Conservation (phyloP, 257 asterid species). For the Oldenlandia corymbosa region DNA sequence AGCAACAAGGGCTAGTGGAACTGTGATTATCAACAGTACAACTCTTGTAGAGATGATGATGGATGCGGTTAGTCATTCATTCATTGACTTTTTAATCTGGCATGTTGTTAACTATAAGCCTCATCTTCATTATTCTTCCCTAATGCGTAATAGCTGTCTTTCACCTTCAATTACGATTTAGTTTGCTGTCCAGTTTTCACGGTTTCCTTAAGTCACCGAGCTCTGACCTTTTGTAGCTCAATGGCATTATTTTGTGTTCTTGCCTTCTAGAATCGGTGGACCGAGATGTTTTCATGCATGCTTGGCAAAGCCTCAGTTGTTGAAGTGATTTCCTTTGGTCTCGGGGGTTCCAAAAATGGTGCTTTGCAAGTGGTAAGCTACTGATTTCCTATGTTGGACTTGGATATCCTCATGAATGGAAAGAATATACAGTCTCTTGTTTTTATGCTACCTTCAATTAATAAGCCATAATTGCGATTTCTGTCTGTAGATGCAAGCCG, state of each 20-base stretch:
- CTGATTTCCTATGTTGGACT: not conserved
- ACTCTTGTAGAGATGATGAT: conserved; percentile 58
- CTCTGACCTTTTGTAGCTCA: not conserved
- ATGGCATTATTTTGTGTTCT: not conserved
- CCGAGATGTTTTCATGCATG: conserved; percentile 69
- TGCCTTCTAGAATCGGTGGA: conserved; percentile 43
- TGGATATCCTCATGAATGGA: not conserved
- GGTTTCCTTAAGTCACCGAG: not conserved
- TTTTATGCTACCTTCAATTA: not conserved
- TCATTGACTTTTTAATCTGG: not conserved
- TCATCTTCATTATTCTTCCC: not conserved
- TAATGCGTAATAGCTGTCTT: not conserved
- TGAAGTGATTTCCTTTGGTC: conserved; percentile 57
- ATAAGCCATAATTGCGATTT: conserved; percentile 3
- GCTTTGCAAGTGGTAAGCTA: conserved; percentile 65
- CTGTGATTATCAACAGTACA: conserved; percentile 36
- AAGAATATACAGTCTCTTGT: not conserved
- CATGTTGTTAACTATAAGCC: not conserved
- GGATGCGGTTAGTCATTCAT: conserved; percentile 50
- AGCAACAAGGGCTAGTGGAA: conserved; percentile 68
- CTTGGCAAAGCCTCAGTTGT: conserved; percentile 50
- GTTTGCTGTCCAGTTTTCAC: not conserved
- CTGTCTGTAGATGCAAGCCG: conserved; percentile 60
- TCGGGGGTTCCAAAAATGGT: conserved; percentile 73
- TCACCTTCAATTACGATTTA: too few species aligned